Evolutionary conservation across 2,329 filamentous ascomycete species (phyloP), one percentile per base, ranked within the genome.

Genomic region (Elsinoe necatrix): DNA sequence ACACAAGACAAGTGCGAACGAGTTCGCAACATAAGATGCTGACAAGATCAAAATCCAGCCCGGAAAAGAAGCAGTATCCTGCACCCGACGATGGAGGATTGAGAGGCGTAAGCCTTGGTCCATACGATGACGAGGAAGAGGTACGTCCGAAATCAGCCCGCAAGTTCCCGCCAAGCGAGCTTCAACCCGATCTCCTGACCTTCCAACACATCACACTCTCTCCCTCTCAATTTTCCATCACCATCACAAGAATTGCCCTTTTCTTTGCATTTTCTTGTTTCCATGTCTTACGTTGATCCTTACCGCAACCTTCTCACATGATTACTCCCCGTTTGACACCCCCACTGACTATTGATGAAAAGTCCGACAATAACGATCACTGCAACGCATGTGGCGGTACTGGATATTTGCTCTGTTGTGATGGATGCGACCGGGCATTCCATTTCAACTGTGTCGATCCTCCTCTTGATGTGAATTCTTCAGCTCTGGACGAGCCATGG

Each of bases 391-490:
- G 93, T 73, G 83, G 85, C 66, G 87, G 86, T 61, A 86, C 83
- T 63, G 92, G 92, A 57, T 83, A 89, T 63, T 80, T 98, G 61
- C 80, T 97, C 62, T 96, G 91, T 73, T 98, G 93, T 71, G 93
- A 97, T 73, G 88, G 87, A 61, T 98, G 93, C 73, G 82, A 85
- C 59, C 83, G 89, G 63, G 89, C 91, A 4, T 96, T 95, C 72
- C 93, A 97, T 72, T 89, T 93, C 68, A 79, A 82, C 59, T 97
- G 93, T 69, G 82, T 93, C 63, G 86, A 95, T 70, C 90, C 92
- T 60, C 86, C 89, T 37, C 76, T 89, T 63, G 64, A 63, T 47
- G 64, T 68, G 25, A 78, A 83, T 56, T 79, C 68, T 20, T 67
- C 67, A 57, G 67, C 69, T 60, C 62, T 71, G 9, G 83, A 87